Conservation (phyloP, 2,329 filamentous ascomycete species). For the Pezizomycotina sp. region DNA sequence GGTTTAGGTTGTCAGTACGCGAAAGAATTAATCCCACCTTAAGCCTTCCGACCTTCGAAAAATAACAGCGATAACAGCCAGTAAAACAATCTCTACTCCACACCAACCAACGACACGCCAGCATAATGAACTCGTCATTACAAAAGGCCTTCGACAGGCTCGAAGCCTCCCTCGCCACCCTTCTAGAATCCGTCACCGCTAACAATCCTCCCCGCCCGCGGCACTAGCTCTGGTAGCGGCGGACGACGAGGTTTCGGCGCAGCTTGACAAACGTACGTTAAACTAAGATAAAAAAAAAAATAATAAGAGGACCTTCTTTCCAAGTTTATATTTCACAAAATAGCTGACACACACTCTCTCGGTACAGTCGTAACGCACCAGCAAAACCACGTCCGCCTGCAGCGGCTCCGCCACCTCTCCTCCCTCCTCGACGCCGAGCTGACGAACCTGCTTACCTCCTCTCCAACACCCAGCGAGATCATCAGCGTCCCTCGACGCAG, state of each 20-base stretch:
- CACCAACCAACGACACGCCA: no score
- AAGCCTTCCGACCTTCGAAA: no score
- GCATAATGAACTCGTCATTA: slow-evolving; percentile 44
- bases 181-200: slow-evolving; percentile 66
- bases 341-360: slow-evolving; percentile 1
- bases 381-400: slow-evolving; percentile 52
- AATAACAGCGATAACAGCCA: no score
- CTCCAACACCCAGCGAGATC: slow-evolving; percentile 57
- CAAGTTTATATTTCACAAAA: neutral
- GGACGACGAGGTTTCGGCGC: slow-evolving; percentile 48
- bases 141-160: slow-evolving; percentile 48
- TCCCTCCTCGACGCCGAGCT: slow-evolving; percentile 53
- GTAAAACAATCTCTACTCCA: no score
- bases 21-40: no score
- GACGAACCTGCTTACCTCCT: slow-evolving; percentile 52
- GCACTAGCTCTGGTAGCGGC: slow-evolving; percentile 54
- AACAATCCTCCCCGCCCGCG: slow-evolving; percentile 58
- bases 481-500: slow-evolving; percentile 39
- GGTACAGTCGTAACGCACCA: slow-evolving; percentile 60
- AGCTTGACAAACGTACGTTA: slow-evolving; percentile 46
- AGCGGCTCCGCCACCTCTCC: slow-evolving; percentile 49
- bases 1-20: no score
- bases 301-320: neutral
- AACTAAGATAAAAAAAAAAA: no score
- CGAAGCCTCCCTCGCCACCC: slow-evolving; percentile 47